Evolutionary conservation across 164 flowering plant genomes (phyloP).

Genomic region (Chimonanthus salicifolius): DNA sequence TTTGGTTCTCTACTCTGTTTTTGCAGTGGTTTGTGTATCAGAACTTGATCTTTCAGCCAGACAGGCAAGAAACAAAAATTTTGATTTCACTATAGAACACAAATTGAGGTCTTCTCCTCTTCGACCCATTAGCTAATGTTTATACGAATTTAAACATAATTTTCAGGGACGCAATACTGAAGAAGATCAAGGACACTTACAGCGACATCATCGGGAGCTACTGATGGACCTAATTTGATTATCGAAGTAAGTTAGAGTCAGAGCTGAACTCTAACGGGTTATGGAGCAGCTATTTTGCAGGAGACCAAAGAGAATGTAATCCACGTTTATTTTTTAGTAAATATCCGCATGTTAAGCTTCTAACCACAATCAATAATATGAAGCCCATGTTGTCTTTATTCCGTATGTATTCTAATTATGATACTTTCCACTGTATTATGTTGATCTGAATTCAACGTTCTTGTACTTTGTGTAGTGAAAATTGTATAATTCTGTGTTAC

Average conservation of each 20-base stretch:
- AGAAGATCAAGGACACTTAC: conserved; percentile 56
- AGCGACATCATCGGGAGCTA: conserved; percentile 56
- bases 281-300: background rate
- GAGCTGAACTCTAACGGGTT: background rate
- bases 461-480: no score
- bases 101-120: background rate
- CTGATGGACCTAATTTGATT: conserved; percentile 12
- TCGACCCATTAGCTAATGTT: background rate
- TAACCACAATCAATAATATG: background rate
- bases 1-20: background rate
- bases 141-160: background rate
- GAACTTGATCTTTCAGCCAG: conserved; percentile 71
- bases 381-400: background rate
- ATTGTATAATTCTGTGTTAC: no score
- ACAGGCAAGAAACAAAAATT: conserved; percentile 38
- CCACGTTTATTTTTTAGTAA: background rate
- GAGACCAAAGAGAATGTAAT: background rate
- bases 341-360: background rate
- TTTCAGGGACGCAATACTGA: conserved; percentile 61
- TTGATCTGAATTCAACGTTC: no score
- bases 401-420: no score
- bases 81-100: no score
- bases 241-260: background rate
- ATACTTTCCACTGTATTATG: no score
- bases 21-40: conserved; percentile 81